Percentiles rank a stretch among this genome's conserved stretches.
Evolutionary conservation across 345 rosid genomes (phyloP).

Genomic region (Camelina hispida): DNA sequence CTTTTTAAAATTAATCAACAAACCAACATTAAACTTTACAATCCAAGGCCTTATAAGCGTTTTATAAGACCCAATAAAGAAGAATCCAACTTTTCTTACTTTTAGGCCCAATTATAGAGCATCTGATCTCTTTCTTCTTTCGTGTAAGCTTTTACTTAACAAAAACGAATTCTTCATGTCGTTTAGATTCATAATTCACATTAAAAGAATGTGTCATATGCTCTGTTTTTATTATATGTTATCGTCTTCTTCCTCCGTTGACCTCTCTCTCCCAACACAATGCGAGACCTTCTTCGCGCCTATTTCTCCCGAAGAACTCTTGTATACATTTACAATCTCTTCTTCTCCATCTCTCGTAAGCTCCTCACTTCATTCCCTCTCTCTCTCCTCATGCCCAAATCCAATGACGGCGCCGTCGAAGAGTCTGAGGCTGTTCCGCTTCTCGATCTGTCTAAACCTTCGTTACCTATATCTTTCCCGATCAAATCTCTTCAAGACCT

Average conservation of each 20-base stretch:
- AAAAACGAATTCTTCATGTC: conserved; percentile 19
- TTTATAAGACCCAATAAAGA: no score
- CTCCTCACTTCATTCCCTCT: conserved; percentile 32
- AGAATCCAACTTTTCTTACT: no score
- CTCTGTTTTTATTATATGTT: background rate
- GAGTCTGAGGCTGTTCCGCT: conserved; percentile 43
- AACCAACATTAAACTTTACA: no score
- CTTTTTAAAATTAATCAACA: no score
- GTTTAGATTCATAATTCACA: conserved; percentile 3
- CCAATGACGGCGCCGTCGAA: conserved; percentile 32
- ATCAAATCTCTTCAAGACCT: conserved; percentile 69
- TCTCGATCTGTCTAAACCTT: conserved; percentile 58
- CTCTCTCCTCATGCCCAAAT: conserved; percentile 42
- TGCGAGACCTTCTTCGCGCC: conserved; percentile 43
- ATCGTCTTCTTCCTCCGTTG: conserved; percentile 33
- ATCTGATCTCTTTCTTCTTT: conserved; percentile 2
- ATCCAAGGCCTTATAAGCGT: no score
- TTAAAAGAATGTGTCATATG: conserved; percentile 1
- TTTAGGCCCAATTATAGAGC: conserved; percentile 23
- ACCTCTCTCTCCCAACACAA: background rate
- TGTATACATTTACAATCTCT: conserved; percentile 35
- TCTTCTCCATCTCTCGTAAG: conserved; percentile 33
- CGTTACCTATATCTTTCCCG: conserved; percentile 75
- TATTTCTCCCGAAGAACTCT: conserved; percentile 46
- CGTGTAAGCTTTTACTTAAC: conserved; percentile 25